Percentiles rank a stretch among this genome's conserved stretches.
These are phyloP conservation scores for Mycena amicta DNA, from an alignment of 768 basidiomycete species.

Conservation along the genomic window DNA sequence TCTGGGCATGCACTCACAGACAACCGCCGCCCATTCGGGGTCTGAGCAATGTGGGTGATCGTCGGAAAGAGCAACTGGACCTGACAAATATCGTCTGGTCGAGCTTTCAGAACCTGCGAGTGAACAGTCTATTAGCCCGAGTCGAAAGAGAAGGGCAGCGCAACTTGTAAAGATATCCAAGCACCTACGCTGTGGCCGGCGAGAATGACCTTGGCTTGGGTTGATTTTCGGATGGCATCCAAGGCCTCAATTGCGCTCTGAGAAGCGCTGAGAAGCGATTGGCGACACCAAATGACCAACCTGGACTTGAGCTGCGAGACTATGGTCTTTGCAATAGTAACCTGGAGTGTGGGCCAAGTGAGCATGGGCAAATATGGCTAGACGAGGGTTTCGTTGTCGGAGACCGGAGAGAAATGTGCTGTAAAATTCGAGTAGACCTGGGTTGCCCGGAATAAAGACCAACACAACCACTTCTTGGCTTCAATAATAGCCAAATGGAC, in stretches of 20 bases:
- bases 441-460: constrained; percentile 57
- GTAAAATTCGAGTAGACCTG: constrained; percentile 71
- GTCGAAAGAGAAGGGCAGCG: constrained; percentile 11
- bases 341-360: constrained; percentile 66
- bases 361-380: constrained; percentile 62
- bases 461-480: constrained; percentile 31
- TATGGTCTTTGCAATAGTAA: constrained; percentile 27
- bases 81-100: constrained; percentile 38
- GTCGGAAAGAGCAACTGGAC: constrained; percentile 74
- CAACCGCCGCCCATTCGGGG: constrained; percentile 64
- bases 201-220: constrained; percentile 45
- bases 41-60: constrained; percentile 59
- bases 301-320: constrained; percentile 54
- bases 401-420: constrained; percentile 61
- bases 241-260: constrained; percentile 54
- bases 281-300: constrained; percentile 3
- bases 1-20: constrained; percentile 51
- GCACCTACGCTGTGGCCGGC: constrained; percentile 73
- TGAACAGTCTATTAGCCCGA: too few relatives aligned
- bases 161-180: constrained; percentile 68
- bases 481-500: too few relatives aligned
- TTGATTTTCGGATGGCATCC: constrained; percentile 43
- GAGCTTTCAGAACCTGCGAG: constrained; percentile 55
- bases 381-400: constrained; percentile 36
- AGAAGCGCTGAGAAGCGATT: too few relatives aligned